Evolutionary conservation across 805 yeast species (phyloP), one percentile per base, ranked within the genome.

Genomic region (Candida boidinii): DNA sequence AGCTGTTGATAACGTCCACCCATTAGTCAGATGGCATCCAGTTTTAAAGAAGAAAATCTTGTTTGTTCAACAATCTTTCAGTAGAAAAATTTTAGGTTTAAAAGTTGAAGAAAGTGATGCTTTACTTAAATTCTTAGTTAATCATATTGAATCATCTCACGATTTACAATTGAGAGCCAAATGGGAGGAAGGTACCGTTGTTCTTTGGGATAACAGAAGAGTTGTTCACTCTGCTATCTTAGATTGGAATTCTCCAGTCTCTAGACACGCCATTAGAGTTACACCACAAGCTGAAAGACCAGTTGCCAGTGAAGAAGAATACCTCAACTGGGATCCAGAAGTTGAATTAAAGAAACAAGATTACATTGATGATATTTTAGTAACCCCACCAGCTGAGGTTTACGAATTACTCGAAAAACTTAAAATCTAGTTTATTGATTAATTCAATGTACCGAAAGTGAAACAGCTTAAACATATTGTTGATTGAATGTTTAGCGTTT

Each of bases 181-280:
- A 34, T 82, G 86, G 82, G 79, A 74, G 49, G 76, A 78, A 33
- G 68, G 70, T 31, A 70, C 86, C 2, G 79, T 82, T 32, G 84
- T 77, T 14, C 55, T 79, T 18, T 82, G 90, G 90, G 92, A 82
- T 49, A 82, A 82, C 64, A 73, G 92, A 52, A 64, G 79, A 48
- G 70, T 76, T 8, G 57, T 70, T 17, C 92, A 82, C 53, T 63
- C 82, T 11, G 86, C 87, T 12, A 65, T 76, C 13, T 68, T 73
- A 35, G 90, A 82, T 47, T 81, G 84, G 79, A 79, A 71, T 43
- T 64, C 70, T 29, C 77, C 80, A 13, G 71, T 67, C 25, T 64
- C 73, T 17, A 71, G 92, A 54, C 90, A 81, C 44, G 83, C 82
- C 8, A 75, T 76, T 49, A 70, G 90, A 54, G 70, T 81, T 37